These are phyloP conservation scores for Xylaria castorea DNA, from an alignment of 495 filamentous ascomycete genomes.

Conservation along the genomic window DNA sequence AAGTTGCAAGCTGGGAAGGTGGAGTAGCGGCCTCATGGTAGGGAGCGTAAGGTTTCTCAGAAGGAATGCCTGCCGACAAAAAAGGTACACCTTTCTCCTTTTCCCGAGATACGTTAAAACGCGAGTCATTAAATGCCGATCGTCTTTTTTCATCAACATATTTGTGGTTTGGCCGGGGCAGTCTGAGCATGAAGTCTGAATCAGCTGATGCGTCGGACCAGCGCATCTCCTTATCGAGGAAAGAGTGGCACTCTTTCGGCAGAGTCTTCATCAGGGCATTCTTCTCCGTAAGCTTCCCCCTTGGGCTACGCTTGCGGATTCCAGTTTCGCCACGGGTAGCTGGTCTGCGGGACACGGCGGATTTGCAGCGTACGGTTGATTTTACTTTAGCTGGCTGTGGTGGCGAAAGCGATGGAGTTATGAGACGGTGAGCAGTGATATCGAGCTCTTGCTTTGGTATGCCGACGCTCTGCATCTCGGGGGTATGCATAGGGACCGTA, in stretches of 20 bases:
- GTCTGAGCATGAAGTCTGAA: conserved; percentile 33
- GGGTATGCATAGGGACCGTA: neutral
- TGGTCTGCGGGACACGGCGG: neutral
- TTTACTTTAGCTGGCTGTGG: neutral
- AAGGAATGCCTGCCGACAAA: conserved; percentile 42
- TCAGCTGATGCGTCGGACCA: conserved; percentile 11
- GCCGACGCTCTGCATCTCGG: neutral
- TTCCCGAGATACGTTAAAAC: conserved; percentile 20
- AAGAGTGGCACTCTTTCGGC: neutral
- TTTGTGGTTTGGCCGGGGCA: conserved; percentile 34
- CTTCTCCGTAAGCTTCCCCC: neutral
- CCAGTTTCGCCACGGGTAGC: neutral
- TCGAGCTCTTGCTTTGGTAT: neutral
- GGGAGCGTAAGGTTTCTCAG: conserved; percentile 26
- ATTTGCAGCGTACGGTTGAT: neutral
- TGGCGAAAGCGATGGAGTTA: neutral
- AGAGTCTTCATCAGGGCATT: neutral
- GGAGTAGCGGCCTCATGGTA: neutral
- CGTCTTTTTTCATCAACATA: conserved; percentile 30
- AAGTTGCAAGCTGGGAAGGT: neutral
- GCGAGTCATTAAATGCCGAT: conserved; percentile 11
- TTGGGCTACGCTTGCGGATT: neutral
- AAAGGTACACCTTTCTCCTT: conserved; percentile 4
- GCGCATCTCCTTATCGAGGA: conserved; percentile 19
- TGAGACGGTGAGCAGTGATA: neutral